Evolutionary conservation across 78 protist genomes (phyloP), one percentile per base, ranked within the genome.

Genomic region (Guillardia theta): DNA sequence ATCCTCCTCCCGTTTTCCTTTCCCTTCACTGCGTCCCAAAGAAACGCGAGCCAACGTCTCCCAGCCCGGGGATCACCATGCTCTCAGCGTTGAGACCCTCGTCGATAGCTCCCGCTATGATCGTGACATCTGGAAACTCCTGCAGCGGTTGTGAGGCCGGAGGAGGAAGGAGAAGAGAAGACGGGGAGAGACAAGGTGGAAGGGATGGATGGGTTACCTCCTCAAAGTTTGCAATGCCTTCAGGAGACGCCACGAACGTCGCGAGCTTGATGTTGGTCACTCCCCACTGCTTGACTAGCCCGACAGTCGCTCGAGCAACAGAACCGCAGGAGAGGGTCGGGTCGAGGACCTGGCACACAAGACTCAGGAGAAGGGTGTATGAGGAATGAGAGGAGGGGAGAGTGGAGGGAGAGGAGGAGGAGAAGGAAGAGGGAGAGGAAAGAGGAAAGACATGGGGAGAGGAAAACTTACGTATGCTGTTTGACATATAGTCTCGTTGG

Each of bases 291-390:
- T 53, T 53, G 62, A 53, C 62, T 12, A 18, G 33, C 18, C 18
- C 18, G 62, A 53, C 62, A 18, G 62, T 18, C 12, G 33, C 62
- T 12, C 62, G 62, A 12, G 83, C 83, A 12, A 70, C 83, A 18
- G 83, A 36, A 1, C 83, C 83, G 83, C 83, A 70, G n/a, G 83
- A 70, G 83, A 70, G 83, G 46, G 83, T 22, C 15, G 83, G 83
- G 41, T 70, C 83, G 46, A 70, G 41, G 21, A 70, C 70, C 70
- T 58, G 70, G 3, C 39, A 1, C 4, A 6, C 27, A 6, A 30
- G 27, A 30, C 21, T 24, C 4, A 6, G 70, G 70, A 6, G 70
- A 58, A 30, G 6, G 6, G 70, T 24, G 6, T 24, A 6, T 24
- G 70, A 58, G 70, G 70, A 30, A 8, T 3, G 70, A 6, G 27